Base-by-base conservation (phyloP, 495 filamentous ascomycete genomes). In the Podospora comata region DNA sequence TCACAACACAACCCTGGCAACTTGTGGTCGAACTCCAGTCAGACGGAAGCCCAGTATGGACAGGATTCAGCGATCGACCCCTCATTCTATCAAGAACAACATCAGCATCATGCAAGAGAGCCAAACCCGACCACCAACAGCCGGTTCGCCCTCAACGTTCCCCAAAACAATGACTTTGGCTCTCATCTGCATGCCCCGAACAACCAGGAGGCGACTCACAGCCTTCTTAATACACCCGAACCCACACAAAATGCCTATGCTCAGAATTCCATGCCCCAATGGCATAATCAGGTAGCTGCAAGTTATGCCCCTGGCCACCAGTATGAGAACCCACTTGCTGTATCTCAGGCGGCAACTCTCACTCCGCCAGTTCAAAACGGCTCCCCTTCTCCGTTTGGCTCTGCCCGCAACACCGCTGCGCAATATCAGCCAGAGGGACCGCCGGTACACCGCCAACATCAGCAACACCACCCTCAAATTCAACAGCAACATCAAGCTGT, bases 291-390 rank as follows among this genome's bases (percentile, higher is more conserved):
- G 19, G 34, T 61, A 18, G 61, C 68, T 9, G 19, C 64, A 7
- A 72, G 56, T 5, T 77, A 75, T 66, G 64, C 62, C 13, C 19
- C 68, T 18, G 56, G 54, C 26, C 48, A 53, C 23, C 72, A 76
- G 55, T 77, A 66, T n/a, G 66, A 74, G 9, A 77, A 74, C 44
- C 73, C 75, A 20, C 70, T 73, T 27, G 66, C 72, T 16, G 23
- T 59, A 18, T 34, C 68, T n/a, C 73, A 73, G 54, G 15, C 66
- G 27, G 28, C 65, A 64, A 55, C 60, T 23, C 56, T 72, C 7
- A 69, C 74, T 20, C 48, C 65, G 11, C 65, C 66, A 6, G 63
- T 34, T 18, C 32, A 69, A 34, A 66, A 61, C 30, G 71, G 39
- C 28, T 72, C 74, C 5, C 65, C 72, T 11, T 34, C 66, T 9